Base-by-base conservation (phyloP, 441 rosid genomes). In the Syzygium malaccense region DNA sequence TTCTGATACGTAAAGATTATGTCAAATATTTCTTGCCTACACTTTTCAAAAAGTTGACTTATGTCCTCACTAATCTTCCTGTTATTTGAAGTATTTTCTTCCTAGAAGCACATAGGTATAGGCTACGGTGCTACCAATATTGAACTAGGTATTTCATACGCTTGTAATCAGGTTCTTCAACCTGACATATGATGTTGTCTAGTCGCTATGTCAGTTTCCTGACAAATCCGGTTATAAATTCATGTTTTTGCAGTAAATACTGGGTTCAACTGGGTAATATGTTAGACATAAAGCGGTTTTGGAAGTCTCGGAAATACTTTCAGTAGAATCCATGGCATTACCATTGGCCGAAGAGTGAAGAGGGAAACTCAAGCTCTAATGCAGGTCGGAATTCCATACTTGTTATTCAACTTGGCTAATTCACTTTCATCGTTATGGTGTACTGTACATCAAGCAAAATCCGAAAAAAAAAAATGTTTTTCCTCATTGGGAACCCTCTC, bases 351-450 rank as follows among this genome's bases (percentile, higher is more conserved):
- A 15, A 60, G 68, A 60, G 68, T 95, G 93, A 94, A 88, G 92
- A 95, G 98, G 87, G 99, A 97, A 92, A 90, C 95, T 87, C 98
- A 98, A 90, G 94, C 99, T 92, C 92, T 97, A 64, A 92, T 95
- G 94, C 98, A 95, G 97, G 99, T 96, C 54, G 79, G 57, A 56
- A 60, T 54, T 33, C 48, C 37, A 26, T 56, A 41, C 37, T 15
- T 45, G 15, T 15, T 53, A 48, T 55, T 17, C 37, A 79, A 54
- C 66, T 14, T 12, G 60, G 33, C 33, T 55, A 20, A 68, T 9
- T 11, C 56, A 17, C 28, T 79, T 30, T 54, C 86, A 7, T 64
- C 12, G 37, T 30, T 30, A 23, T 15, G 56, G 15, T 20, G 25
- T 53, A 87, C 30, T 79, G 54, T 83, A 30, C 41, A 23, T 53